Conservation (phyloP, 2,329 filamentous ascomycete species). For the Zymoseptoria passerinii region DNA sequence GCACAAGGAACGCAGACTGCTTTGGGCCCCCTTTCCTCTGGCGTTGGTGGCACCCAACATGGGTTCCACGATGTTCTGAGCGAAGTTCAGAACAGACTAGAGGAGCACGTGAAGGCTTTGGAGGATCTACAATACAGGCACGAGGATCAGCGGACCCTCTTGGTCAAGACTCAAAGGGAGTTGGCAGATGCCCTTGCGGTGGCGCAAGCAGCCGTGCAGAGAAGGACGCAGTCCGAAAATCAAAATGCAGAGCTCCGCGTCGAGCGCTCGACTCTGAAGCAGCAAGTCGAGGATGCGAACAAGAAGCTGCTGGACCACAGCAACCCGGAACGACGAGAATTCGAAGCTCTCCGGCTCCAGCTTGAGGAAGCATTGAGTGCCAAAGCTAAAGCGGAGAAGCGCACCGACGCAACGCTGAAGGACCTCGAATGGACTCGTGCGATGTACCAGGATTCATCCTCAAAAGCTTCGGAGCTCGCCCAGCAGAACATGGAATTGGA, state of each 20-base stretch:
- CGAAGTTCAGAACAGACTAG: slow-evolving; percentile 18
- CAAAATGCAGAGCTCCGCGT: slow-evolving; percentile 17
- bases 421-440: slow-evolving; percentile 51
- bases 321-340: slow-evolving; percentile 27
- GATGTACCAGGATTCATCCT: slow-evolving; percentile 52
- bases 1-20: slow-evolving; percentile 21
- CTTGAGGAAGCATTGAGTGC: slow-evolving; percentile 18
- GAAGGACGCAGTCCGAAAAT: slow-evolving; percentile 14
- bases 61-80: slow-evolving; percentile 17
- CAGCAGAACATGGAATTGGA: slow-evolving; percentile 43
- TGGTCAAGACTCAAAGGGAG: slow-evolving; percentile 19
- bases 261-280: slow-evolving; percentile 22
- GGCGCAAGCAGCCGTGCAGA: slow-evolving; percentile 18
- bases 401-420: slow-evolving; percentile 31
- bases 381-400: slow-evolving; percentile 23
- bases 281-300: slow-evolving; percentile 25
- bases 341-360: slow-evolving; percentile 21
- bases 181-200: slow-evolving; percentile 21
- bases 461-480: slow-evolving; percentile 38
- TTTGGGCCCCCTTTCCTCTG: neutral
- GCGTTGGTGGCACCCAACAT: slow-evolving; percentile 12
- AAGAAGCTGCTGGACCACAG: slow-evolving; percentile 21
- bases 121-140: slow-evolving; percentile 27
- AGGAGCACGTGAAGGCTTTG: slow-evolving; percentile 24
- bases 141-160: slow-evolving; percentile 25